phyloP scores from a whole-genome alignment of 768 basidiomycete genomes.

The Holtermannia corniformis region DNA sequence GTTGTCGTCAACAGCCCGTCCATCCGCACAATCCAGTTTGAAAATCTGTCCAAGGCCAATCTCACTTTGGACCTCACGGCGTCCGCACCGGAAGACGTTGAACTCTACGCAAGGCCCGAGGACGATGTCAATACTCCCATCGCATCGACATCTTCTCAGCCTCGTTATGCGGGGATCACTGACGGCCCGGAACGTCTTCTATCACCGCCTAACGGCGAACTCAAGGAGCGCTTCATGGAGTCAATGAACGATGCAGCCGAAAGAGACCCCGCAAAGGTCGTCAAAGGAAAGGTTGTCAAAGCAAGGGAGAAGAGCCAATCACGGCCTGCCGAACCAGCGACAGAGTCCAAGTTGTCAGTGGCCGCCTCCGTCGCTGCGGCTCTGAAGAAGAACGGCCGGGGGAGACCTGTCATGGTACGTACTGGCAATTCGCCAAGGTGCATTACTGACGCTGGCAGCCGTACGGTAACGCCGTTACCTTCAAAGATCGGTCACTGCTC shows the following conservation, averaged over 20 bases:
- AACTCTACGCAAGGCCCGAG: conserved; percentile 30
- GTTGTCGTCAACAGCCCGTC: conserved; percentile 34
- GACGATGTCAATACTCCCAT: conserved; percentile 6
- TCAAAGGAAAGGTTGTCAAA: not conserved
- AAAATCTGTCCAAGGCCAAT: conserved; percentile 24
- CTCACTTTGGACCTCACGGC: conserved; percentile 28
- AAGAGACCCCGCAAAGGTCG: conserved; percentile 2
- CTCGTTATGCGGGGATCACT: conserved; percentile 13
- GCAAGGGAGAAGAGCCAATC: conserved; percentile 13
- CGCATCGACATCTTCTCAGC: not conserved
- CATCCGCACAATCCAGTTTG: conserved; percentile 29
- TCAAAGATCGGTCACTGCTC: conserved; percentile 35
- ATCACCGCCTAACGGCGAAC: conserved; percentile 21
- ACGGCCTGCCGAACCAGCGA: conserved; percentile 1
- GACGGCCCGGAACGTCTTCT: conserved; percentile 9
- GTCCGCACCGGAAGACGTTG: conserved; percentile 37
- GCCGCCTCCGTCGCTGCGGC: conserved; percentile 26
- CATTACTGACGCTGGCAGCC: conserved; percentile 8
- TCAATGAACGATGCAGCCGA: conserved; percentile 20
- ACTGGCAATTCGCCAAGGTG: not conserved
- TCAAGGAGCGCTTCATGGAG: conserved; percentile 40
- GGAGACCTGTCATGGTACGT: conserved; percentile 27
- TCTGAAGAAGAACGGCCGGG: conserved; percentile 32
- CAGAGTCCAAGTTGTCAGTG: conserved; percentile 11
- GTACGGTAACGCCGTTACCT: conserved; percentile 35